Percentiles rank a stretch among this genome's conserved stretches.
Evolutionary conservation across 2,329 filamentous ascomycete genomes (phyloP).

Genomic region (Cercospora sesami): DNA sequence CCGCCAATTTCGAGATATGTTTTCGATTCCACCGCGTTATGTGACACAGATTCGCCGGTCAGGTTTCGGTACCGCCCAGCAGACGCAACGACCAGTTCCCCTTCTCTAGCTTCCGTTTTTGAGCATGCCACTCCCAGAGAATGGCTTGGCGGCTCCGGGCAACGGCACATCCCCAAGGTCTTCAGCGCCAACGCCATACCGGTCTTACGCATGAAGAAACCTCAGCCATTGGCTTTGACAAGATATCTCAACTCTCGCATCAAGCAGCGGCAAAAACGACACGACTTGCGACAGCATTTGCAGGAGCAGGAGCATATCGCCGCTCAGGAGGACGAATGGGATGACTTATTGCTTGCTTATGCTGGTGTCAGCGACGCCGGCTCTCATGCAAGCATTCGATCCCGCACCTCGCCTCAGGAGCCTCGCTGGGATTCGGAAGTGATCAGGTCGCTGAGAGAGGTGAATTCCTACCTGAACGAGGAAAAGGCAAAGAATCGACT

Average conservation of each 20-base stretch:
- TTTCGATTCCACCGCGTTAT: background rate
- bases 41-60: background rate
- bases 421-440: conserved; percentile 1
- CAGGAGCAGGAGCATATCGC: conserved; percentile 46
- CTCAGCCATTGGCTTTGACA: conserved; percentile 62
- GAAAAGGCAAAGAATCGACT: conserved; percentile 37
- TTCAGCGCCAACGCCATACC: conserved; percentile 58
- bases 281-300: conserved; percentile 44
- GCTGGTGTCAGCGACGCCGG: conserved; percentile 20
- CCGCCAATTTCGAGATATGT: background rate
- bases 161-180: conserved; percentile 61
- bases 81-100: background rate
- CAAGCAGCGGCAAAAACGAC: conserved; percentile 45
- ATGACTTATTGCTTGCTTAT: conserved; percentile 40
- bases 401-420: background rate
- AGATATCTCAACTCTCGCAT: conserved; percentile 58
- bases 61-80: background rate
- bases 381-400: conserved; percentile 7
- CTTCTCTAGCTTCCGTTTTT: background rate
- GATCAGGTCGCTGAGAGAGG: background rate
- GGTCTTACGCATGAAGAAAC: conserved; percentile 67
- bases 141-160: conserved; percentile 46
- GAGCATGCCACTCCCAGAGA: conserved; percentile 32
- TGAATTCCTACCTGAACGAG: conserved; percentile 19
- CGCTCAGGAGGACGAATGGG: conserved; percentile 52